Percentiles rank a stretch among this genome's conserved stretches.
These are phyloP conservation scores for Claviceps africana DNA, from an alignment of 2,329 filamentous ascomycete genomes.

Conservation along the genomic window DNA sequence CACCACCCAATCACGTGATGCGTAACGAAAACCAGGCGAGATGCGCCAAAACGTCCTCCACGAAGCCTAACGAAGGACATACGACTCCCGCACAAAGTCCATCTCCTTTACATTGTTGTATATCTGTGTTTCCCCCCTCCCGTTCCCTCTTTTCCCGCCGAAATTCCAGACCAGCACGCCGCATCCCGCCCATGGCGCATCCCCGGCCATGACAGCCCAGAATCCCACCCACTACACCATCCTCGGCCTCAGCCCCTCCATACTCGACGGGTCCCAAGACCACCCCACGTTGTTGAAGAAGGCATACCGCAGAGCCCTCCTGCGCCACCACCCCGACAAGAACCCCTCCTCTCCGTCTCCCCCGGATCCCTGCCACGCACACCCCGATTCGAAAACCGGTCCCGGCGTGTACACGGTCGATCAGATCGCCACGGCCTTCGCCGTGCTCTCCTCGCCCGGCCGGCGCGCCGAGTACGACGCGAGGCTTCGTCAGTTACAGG, in stretches of 20 bases:
- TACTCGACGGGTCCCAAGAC: conserved; percentile 29
- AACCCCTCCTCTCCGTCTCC: conserved; percentile 7
- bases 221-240: conserved; percentile 43
- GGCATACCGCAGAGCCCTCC: conserved; percentile 50
- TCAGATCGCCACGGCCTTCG: conserved; percentile 48
- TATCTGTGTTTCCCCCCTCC: no score
- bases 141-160: neutral
- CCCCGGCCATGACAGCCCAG: neutral
- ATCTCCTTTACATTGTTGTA: no score
- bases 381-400: neutral
- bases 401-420: conserved; percentile 37
- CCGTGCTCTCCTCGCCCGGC: conserved; percentile 35
- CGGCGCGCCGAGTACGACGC: conserved; percentile 41
- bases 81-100: neutral
- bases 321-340: conserved; percentile 54
- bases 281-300: conserved; percentile 39
- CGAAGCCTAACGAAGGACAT: neutral
- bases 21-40: neutral
- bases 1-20: neutral
- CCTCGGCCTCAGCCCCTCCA: conserved; percentile 37
- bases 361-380: neutral
- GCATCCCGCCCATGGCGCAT: neutral
- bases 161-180: neutral
- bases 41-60: neutral
- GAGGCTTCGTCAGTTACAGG: conserved; percentile 23